Percentiles rank a stretch among this genome's conserved stretches.
Evolutionary conservation across 371 early-diverging fungal species (phyloP).

Genomic region (Rhizopus arrhizus): DNA sequence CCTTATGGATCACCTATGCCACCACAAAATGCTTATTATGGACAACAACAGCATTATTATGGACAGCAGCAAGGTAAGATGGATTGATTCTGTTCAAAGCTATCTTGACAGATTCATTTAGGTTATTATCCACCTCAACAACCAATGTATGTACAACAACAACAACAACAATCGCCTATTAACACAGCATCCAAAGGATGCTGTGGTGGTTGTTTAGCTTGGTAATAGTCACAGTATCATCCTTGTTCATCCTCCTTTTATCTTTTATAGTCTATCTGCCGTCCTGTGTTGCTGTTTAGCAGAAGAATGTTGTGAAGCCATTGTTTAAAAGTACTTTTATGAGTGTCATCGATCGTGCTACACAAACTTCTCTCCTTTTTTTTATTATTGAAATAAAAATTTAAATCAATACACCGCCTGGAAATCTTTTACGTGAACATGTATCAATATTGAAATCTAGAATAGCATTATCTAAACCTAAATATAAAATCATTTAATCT

Average conservation of each 20-base stretch:
- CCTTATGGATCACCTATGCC: constrained; percentile 3
- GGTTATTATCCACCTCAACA: constrained; percentile 23
- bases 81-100: background rate
- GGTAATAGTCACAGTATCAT: constrained; percentile 1
- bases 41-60: constrained; percentile 4
- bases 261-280: constrained; percentile 7
- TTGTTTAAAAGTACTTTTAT: background rate
- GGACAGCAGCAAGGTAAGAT: constrained; percentile 7
- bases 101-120: constrained; percentile 1
- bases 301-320: constrained; percentile 12
- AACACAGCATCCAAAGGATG: background rate
- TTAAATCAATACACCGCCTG: constrained; percentile 53
- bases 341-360: background rate
- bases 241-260: background rate
- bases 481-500: background rate
- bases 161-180: background rate
- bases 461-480: constrained; percentile 61
- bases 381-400: background rate
- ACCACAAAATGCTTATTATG: constrained; percentile 7
- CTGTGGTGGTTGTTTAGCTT: constrained; percentile 10
- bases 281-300: constrained; percentile 18
- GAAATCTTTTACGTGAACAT: constrained; percentile 58
- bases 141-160: constrained; percentile 17
- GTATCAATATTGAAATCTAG: constrained; percentile 63
- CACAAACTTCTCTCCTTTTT: background rate